phyloP scores from a whole-genome alignment of 2,329 filamentous ascomycete genomes.

The Cercospora beticola region DNA sequence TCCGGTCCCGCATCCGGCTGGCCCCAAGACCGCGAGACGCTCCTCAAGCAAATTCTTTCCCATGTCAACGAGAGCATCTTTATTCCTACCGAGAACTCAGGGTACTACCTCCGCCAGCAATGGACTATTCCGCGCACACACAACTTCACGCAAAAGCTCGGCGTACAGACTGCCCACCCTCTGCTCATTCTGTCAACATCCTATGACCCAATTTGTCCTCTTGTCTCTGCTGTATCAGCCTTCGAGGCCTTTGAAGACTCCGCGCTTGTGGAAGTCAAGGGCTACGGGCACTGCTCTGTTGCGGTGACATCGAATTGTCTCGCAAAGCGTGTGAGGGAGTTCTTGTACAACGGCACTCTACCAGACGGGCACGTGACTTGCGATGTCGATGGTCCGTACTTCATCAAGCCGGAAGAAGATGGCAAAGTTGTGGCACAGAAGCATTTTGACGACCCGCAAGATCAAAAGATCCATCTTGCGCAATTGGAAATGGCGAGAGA shows the following conservation, averaged over 20 bases:
- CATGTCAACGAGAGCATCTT: constrained; percentile 24
- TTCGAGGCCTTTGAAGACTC: constrained; percentile 21
- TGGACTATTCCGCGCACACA: constrained; percentile 24
- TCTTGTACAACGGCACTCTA: constrained; percentile 25
- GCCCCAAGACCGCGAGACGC: constrained; percentile 21
- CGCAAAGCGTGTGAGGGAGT: constrained; percentile 24
- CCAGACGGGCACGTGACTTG: constrained; percentile 24
- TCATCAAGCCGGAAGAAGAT: constrained; percentile 28
- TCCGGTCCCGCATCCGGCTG: constrained; percentile 21
- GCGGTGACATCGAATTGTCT: constrained; percentile 27
- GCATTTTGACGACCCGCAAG: constrained; percentile 18
- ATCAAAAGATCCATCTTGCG: constrained; percentile 25
- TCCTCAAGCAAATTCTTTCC: constrained; percentile 23
- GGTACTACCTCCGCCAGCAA: constrained; percentile 22
- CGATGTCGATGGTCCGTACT: constrained; percentile 27
- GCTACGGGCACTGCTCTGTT: constrained; percentile 27
- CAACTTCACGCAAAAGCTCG: constrained; percentile 21
- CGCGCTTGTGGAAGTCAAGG: constrained; percentile 24
- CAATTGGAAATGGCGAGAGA: constrained; percentile 28
- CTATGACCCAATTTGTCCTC: constrained; percentile 28
- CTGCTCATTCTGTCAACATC: constrained; percentile 25
- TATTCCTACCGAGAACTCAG: constrained; percentile 20
- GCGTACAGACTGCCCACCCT: constrained; percentile 23
- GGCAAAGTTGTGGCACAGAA: constrained; percentile 23
- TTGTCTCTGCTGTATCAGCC: constrained; percentile 24